Conservation (phyloP, 805 yeast species). For the Nematodospora valgi region DNA sequence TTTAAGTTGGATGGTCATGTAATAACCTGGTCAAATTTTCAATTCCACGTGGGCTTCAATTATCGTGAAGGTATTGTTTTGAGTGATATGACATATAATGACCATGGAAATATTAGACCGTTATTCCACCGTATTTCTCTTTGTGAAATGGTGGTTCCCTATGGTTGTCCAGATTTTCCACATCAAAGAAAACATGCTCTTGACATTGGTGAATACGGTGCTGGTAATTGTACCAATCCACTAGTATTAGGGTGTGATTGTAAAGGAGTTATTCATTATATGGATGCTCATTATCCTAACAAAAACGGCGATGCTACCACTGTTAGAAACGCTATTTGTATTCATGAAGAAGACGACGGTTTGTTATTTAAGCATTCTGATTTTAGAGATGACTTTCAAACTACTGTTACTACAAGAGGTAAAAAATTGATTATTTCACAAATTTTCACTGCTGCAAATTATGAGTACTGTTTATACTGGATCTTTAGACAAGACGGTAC, state of each 20-base stretch:
- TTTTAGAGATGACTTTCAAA: conserved; percentile 74
- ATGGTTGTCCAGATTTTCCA: conserved; percentile 75
- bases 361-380: conserved; percentile 78
- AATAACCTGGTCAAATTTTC: conserved; percentile 75
- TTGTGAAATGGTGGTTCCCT: conserved; percentile 83
- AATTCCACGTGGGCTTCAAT: conserved; percentile 78
- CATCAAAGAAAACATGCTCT: conserved; percentile 85
- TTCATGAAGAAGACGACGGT: conserved; percentile 86
- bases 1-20: conserved; percentile 67
- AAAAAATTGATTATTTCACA: conserved; percentile 72
- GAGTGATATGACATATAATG: conserved; percentile 69
- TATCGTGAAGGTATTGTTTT: conserved; percentile 83
- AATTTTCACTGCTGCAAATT: conserved; percentile 83
- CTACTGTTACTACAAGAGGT: conserved; percentile 73
- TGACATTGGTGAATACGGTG: conserved; percentile 86
- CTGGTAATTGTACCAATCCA: conserved; percentile 82
- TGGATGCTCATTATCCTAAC: conserved; percentile 74
- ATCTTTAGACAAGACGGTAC: conserved; percentile 81
- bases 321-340: conserved; percentile 74
- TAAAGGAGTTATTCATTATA: conserved; percentile 79
- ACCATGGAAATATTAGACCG: conserved; percentile 70
- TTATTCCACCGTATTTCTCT: conserved; percentile 76
- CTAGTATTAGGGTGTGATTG: conserved; percentile 79
- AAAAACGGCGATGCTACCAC: conserved; percentile 67
- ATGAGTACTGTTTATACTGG: conserved; percentile 84